Conservation (phyloP, 2,329 filamentous ascomycete genomes). For the Apiospora koreana region DNA sequence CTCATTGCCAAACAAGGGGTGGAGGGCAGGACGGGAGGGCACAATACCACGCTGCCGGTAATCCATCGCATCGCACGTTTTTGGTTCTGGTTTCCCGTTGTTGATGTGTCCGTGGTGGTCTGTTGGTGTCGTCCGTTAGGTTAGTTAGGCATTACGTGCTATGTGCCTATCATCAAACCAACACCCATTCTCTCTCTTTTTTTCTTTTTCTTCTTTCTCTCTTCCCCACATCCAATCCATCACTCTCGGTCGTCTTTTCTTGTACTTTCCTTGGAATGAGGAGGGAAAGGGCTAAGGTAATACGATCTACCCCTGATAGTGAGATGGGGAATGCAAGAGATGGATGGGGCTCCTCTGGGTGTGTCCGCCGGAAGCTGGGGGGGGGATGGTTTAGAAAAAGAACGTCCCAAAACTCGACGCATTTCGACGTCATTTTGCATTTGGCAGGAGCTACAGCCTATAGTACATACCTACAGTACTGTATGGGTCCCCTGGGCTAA, state of each 20-base stretch:
- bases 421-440: neutral
- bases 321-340: neutral
- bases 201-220: neutral
- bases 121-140: neutral
- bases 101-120: neutral
- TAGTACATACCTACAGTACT: no score
- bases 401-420: neutral
- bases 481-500: neutral
- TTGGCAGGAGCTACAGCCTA: neutral
- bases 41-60: neutral
- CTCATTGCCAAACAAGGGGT: neutral
- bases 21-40: neutral
- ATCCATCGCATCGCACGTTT: neutral
- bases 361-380: neutral
- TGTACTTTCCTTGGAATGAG: neutral
- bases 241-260: neutral
- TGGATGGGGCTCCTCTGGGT: no score
- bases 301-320: neutral
- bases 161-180: no score
- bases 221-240: neutral
- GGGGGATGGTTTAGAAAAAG: neutral
- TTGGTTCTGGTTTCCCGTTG: neutral
- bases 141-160: neutral
- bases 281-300: neutral
- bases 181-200: neutral